phyloP scores from a whole-genome alignment of 805 yeast genomes.

The Metschnikowia anglica region DNA sequence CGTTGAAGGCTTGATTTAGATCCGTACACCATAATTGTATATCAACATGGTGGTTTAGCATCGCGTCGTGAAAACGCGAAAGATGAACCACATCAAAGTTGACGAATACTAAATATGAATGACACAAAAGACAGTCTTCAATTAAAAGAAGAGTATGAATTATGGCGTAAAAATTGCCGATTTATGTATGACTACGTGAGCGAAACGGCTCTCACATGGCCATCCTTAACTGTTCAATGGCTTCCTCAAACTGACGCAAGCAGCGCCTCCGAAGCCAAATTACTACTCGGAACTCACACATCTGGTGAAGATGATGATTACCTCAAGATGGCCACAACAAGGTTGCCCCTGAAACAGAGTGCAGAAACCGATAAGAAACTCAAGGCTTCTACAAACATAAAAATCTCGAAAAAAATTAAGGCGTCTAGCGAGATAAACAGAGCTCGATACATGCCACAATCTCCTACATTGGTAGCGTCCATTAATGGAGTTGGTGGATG shows the following conservation, averaged over 20 bases:
- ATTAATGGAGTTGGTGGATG: slow-evolving; percentile 68
- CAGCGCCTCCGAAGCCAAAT: slow-evolving; percentile 43
- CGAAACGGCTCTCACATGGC: slow-evolving; percentile 81
- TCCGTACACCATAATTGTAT: background rate
- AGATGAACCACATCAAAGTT: background rate
- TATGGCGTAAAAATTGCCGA: slow-evolving; percentile 80
- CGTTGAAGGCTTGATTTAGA: no score
- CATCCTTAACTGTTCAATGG: slow-evolving; percentile 79
- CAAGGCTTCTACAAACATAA: slow-evolving; percentile 54
- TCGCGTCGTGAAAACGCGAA: background rate
- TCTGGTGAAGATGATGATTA: slow-evolving; percentile 66
- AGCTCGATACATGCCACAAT: slow-evolving; percentile 68
- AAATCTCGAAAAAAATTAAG: slow-evolving; percentile 57
- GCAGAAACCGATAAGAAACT: background rate
- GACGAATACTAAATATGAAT: slow-evolving; percentile 8
- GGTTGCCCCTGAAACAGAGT: slow-evolving; percentile 42
- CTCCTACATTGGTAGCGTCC: slow-evolving; percentile 55
- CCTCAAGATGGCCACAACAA: slow-evolving; percentile 63
- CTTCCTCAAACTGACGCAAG: slow-evolving; percentile 44
- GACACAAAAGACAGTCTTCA: slow-evolving; percentile 22
- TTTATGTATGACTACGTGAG: slow-evolving; percentile 81
- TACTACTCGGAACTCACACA: slow-evolving; percentile 72
- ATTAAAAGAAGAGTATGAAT: slow-evolving; percentile 64
- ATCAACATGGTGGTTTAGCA: background rate
- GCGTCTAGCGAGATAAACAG: slow-evolving; percentile 70